Evolutionary conservation across 768 basidiomycete genomes (phyloP), one percentile per base, ranked within the genome.

Genomic region (Trametes punicea): DNA sequence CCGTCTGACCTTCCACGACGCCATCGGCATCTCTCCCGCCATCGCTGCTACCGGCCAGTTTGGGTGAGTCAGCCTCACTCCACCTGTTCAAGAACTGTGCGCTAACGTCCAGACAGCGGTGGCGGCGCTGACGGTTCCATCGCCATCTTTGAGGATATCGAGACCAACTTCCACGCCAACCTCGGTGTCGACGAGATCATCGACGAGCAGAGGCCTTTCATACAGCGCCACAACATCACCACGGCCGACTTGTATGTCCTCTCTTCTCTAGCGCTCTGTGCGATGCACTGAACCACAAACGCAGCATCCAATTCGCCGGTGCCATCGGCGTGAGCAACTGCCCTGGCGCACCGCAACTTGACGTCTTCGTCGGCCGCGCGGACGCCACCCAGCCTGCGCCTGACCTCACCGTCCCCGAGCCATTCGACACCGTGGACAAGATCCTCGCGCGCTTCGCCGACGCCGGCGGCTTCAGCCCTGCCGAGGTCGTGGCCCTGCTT

Each of bases 271-370:
- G 2, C 1, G n/a, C 13, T 18, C 4, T n/a, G 27, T 16, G 1
- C 3, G 13, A 6, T 11, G 31, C 16, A 11, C 54, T 55, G 25
- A 55, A 13, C 1, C 10, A 6, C 16, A 3, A 16, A 9, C 46
- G 13, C 31, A 62, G 61, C 51, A 67, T 70, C 40, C 65, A 67
- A 34, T 70, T 70, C 58, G 69, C 67, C 34, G 65, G 62, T 51
- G 66, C 68, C 11, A 62, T 69, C 23, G 68, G 50, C 9, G 34
- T 67, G 26, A 60, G 58, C 49, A 68, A 68, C 61, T 70, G 69
- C 57, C 66, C 69, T 10, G 69, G 69, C 49, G 69, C 67, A 30
- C 69, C 69, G 6, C 59, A 47, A 15, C 61, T 70, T 31, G 46
- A 60, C 21, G 65, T 67, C 45, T 65, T 68, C 46, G 34, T 64